A percentile compares a stretch with the other conserved stretches of the same genome.
These are phyloP conservation scores for Lantana camara DNA, from an alignment of 257 asterid genomes.

Conservation along the genomic window DNA sequence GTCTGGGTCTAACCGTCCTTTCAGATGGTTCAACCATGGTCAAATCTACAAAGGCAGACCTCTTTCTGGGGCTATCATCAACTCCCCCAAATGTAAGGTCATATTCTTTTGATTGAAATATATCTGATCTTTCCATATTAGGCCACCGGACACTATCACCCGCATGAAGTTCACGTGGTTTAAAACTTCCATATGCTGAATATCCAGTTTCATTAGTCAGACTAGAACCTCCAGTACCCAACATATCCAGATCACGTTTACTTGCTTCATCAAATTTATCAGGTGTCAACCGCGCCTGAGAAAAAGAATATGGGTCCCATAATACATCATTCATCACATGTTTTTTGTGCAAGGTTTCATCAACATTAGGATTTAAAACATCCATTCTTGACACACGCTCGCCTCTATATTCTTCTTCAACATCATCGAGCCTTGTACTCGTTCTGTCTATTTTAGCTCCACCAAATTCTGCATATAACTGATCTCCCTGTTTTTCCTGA, in stretches of 20 bases:
- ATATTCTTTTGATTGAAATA: conserved; percentile 33
- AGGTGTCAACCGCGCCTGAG: conserved; percentile 28
- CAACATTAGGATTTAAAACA: conserved; percentile 27
- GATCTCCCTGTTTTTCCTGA: conserved; percentile 37
- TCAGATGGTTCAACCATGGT: conserved; percentile 33
- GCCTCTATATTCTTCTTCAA: conserved; percentile 44
- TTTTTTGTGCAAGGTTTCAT: conserved; percentile 39
- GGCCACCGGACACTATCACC: conserved; percentile 36
- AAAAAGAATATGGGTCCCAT: conserved; percentile 38
- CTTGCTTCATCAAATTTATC: conserved; percentile 32
- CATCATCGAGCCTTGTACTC: conserved; percentile 32
- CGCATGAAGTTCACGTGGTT: conserved; percentile 31
- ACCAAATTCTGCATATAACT: conserved; percentile 38
- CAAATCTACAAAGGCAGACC: conserved; percentile 32
- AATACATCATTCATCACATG: conserved; percentile 36
- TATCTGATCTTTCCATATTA: conserved; percentile 36
- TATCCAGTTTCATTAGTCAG: conserved; percentile 34
- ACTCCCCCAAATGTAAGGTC: conserved; percentile 29
- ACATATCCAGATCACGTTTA: conserved; percentile 38
- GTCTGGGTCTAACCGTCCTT: conserved; percentile 32
- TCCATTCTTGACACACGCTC: conserved; percentile 37
- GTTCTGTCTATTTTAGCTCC: conserved; percentile 23
- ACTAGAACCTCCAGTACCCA: conserved; percentile 39
- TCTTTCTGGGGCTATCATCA: conserved; percentile 37
- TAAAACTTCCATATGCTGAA: conserved; percentile 36